Percentiles rank a stretch among this genome's conserved stretches.
phyloP scores from a whole-genome alignment of 208 protist species.

The Trypanosoma theileri region DNA sequence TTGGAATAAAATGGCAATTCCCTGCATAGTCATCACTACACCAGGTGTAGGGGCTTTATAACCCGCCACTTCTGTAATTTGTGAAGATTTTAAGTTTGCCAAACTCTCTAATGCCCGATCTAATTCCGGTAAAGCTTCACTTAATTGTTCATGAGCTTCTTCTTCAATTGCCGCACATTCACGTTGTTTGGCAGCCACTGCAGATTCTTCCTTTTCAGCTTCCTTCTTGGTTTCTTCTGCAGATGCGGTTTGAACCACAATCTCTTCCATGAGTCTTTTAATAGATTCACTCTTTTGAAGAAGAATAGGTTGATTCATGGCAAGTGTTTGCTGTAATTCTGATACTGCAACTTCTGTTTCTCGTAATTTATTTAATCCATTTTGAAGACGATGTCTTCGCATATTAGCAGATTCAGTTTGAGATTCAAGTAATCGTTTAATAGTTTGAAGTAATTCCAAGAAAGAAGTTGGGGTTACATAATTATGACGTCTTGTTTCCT shows the following conservation, averaged over 20 bases:
- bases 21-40: constrained; percentile 97
- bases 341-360: constrained; percentile 94
- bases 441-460: constrained; percentile 95
- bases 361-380: constrained; percentile 95
- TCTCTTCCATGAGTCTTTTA: constrained; percentile 92
- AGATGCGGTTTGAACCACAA: constrained; percentile 91
- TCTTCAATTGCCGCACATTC: constrained; percentile 94
- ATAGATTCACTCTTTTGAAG: constrained; percentile 94
- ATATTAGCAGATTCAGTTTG: constrained; percentile 82
- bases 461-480: constrained; percentile 99
- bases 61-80: constrained; percentile 96
- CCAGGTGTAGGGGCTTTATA: constrained; percentile 95
- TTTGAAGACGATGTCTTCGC: constrained; percentile 86
- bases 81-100: constrained; percentile 95
- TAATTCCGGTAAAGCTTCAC: constrained; percentile 96
- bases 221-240: constrained; percentile 92
- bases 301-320: constrained; percentile 94
- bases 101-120: constrained; percentile 94
- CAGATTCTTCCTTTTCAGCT: constrained; percentile 91
- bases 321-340: constrained; percentile 93
- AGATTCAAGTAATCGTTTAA: constrained; percentile 81
- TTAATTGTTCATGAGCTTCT: constrained; percentile 94
- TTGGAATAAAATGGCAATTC: constrained; percentile 97
- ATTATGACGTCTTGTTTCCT: constrained; percentile 93
- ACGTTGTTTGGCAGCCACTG: constrained; percentile 91